These are phyloP conservation scores for Extremus antarcticus DNA, from an alignment of 495 filamentous ascomycete genomes.

Conservation along the genomic window DNA sequence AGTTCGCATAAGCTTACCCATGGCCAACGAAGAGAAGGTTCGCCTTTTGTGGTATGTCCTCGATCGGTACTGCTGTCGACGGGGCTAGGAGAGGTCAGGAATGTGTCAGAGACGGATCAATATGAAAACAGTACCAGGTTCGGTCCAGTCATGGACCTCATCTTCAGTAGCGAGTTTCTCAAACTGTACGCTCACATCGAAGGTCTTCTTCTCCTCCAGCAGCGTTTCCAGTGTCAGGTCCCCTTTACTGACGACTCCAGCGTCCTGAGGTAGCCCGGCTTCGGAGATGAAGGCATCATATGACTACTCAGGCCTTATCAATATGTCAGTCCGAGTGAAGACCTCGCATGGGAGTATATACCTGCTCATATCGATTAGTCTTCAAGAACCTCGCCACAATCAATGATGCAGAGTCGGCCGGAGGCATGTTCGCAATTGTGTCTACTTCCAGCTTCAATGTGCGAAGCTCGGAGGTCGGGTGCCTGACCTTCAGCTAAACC, in stretches of 20 bases:
- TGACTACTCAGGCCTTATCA: slow-evolving; percentile 33
- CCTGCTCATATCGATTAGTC: slow-evolving; percentile 48
- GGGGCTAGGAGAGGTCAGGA: slow-evolving; percentile 44
- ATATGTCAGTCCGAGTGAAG: neutral
- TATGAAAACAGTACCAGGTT: slow-evolving; percentile 20
- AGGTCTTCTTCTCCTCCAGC: slow-evolving; percentile 54
- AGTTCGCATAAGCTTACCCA: too few species aligned
- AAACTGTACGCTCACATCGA: slow-evolving; percentile 45
- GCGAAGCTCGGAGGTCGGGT: too few species aligned
- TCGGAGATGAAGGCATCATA: slow-evolving; percentile 47
- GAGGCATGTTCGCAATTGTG: slow-evolving; percentile 37
- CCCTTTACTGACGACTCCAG: slow-evolving; percentile 30
- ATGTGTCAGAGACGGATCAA: slow-evolving; percentile 13
- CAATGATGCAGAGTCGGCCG: slow-evolving; percentile 36
- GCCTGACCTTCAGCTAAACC: too few species aligned
- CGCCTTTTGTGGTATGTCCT: slow-evolving; percentile 37
- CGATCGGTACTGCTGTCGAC: slow-evolving; percentile 32
- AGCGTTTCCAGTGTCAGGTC: slow-evolving; percentile 52
- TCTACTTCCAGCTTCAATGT: too few species aligned
- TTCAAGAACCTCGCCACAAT: slow-evolving; percentile 54
- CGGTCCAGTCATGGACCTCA: slow-evolving; percentile 17
- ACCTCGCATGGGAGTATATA: slow-evolving; percentile 11
- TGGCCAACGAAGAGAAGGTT: too few species aligned
- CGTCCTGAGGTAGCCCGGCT: slow-evolving; percentile 43
- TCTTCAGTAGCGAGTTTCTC: slow-evolving; percentile 43